phyloP scores from a whole-genome alignment of 352 stramenopile species.

The Phytopythium ostracodes region DNA sequence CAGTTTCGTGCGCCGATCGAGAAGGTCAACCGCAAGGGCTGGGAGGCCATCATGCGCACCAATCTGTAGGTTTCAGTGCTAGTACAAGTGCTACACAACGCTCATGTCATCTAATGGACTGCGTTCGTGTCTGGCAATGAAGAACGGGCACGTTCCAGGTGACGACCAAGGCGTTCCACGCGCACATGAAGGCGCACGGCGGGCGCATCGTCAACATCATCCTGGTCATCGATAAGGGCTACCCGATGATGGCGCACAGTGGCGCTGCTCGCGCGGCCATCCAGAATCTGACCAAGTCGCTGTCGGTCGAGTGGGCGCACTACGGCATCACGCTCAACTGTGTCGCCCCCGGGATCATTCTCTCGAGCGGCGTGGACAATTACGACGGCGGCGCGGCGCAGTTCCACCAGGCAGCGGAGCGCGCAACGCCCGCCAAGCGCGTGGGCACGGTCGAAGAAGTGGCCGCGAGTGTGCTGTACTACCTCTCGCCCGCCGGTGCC shows the following conservation, averaged over 20 bases:
- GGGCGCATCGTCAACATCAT: slow-evolving; percentile 96
- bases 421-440: slow-evolving; percentile 80
- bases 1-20: slow-evolving; percentile 90
- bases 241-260: slow-evolving; percentile 90
- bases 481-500: slow-evolving; percentile 81
- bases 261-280: slow-evolving; percentile 89
- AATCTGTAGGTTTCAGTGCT: slow-evolving; percentile 60
- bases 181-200: slow-evolving; percentile 92
- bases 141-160: slow-evolving; percentile 91
- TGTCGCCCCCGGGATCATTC: slow-evolving; percentile 86
- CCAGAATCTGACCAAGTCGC: slow-evolving; percentile 92
- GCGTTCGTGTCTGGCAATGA: neutral
- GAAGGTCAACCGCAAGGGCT: slow-evolving; percentile 89
- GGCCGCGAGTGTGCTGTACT: slow-evolving; percentile 72
- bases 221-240: slow-evolving; percentile 92
- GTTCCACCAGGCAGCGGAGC: slow-evolving; percentile 75
- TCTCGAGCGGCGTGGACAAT: slow-evolving; percentile 82
- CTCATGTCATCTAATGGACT: neutral
- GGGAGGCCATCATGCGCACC: slow-evolving; percentile 90
- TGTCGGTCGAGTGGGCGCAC: slow-evolving; percentile 92
- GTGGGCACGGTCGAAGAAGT: slow-evolving; percentile 90
- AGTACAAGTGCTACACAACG: neutral
- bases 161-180: slow-evolving; percentile 89
- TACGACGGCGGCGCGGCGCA: slow-evolving; percentile 88
- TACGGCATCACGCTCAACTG: slow-evolving; percentile 92